Conservation (phyloP, 371 early-diverging fungal species). For the Zopfochytrium polystomum region DNA sequence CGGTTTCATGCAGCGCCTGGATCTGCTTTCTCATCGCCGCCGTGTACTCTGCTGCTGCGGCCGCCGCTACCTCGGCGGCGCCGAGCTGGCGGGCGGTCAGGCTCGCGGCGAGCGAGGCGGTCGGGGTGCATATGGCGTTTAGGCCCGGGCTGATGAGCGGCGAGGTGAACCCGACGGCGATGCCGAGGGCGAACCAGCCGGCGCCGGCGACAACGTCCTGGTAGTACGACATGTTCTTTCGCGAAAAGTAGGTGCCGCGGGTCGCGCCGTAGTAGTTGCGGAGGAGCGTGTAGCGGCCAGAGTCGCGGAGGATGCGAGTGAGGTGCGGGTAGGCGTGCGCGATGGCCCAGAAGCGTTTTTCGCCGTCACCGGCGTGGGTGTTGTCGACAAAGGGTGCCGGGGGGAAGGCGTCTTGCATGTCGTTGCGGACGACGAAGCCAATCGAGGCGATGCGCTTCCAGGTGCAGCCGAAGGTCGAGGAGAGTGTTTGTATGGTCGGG, state of each 20-base stretch:
- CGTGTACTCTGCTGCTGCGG: too few relatives aligned
- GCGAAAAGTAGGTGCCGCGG: background rate
- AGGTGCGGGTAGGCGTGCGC: constrained; percentile 7
- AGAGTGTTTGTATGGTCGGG: constrained; percentile 3
- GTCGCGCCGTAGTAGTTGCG: background rate
- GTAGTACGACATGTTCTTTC: constrained; percentile 12
- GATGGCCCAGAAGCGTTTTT: too few relatives aligned
- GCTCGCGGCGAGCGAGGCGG: constrained; percentile 1
- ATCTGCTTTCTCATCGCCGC: too few relatives aligned
- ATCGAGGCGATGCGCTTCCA: constrained; percentile 9
- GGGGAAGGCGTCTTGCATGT: background rate
- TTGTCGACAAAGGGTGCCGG: too few relatives aligned
- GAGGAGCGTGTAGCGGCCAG: too few relatives aligned
- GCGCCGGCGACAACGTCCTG: too few relatives aligned
- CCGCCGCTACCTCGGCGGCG: too few relatives aligned
- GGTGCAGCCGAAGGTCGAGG: constrained; percentile 10
- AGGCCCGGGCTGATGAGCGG: constrained; percentile 14
- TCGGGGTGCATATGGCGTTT: constrained; percentile 1
- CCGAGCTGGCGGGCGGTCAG: constrained; percentile 2
- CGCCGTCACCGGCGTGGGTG: too few relatives aligned
- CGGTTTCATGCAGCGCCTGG: too few relatives aligned
- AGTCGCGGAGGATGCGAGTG: background rate
- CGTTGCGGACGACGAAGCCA: constrained; percentile 12
- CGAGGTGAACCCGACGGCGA: constrained; percentile 14
- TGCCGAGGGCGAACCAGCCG: constrained; percentile 17